Evolutionary conservation across 768 basidiomycete species (phyloP).

Genomic region (Clitopilus hobsonii): DNA sequence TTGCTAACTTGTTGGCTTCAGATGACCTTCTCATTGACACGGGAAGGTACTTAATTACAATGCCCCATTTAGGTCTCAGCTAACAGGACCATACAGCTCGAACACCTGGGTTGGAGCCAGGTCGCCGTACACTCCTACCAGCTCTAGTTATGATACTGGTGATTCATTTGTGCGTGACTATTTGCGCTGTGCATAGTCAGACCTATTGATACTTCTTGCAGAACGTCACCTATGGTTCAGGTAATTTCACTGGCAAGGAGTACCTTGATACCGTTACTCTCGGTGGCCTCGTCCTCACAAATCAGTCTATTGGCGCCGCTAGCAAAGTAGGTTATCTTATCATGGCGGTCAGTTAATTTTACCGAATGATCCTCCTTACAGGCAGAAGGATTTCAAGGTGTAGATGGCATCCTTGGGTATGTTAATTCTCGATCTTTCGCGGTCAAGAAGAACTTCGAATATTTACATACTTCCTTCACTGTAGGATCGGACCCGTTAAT

Average conservation of each 20-base stretch:
- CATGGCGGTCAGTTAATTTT: neutral
- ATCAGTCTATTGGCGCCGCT: conserved; percentile 67
- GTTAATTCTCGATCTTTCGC: no score
- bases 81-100: conserved; percentile 38
- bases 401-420: conserved; percentile 67
- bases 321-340: conserved; percentile 14
- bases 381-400: conserved; percentile 40
- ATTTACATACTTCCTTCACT: neutral
- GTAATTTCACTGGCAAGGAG: conserved; percentile 49
- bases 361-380: conserved; percentile 1
- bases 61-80: neutral
- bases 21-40: conserved; percentile 56
- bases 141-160: conserved; percentile 41
- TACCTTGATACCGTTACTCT: conserved; percentile 53
- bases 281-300: conserved; percentile 42
- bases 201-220: conserved; percentile 14
- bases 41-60: conserved; percentile 34
- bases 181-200: neutral
- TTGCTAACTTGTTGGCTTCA: no score
- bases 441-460: no score
- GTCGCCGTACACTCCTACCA: conserved; percentile 39
- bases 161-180: conserved; percentile 39
- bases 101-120: conserved; percentile 69
- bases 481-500: conserved; percentile 55
- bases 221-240: conserved; percentile 58